phyloP scores from a whole-genome alignment of 225 moss, liverwort and hornwort species.

The Asterella californica region DNA sequence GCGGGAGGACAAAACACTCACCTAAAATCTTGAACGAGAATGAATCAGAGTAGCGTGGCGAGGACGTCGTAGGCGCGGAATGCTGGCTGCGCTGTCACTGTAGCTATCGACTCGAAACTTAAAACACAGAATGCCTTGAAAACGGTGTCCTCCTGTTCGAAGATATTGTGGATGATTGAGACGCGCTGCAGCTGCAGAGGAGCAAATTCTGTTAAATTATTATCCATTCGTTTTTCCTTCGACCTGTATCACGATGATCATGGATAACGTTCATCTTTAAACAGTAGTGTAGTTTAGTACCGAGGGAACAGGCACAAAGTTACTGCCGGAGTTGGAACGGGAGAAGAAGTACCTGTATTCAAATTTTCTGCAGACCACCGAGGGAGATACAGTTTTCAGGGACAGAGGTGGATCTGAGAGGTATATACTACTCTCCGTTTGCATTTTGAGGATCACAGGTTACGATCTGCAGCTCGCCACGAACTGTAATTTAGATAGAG shows the following conservation, averaged over 20 bases:
- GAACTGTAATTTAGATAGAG: not conserved
- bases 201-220: not conserved
- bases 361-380: not conserved
- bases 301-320: not conserved
- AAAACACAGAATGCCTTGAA: not conserved
- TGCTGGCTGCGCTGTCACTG: not conserved
- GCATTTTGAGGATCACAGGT: not conserved
- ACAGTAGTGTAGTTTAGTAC: not conserved
- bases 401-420: not conserved
- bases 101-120: not conserved
- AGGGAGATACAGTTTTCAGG: not conserved
- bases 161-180: not conserved
- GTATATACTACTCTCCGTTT: too few relatives aligned
- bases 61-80: not conserved
- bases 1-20: not conserved
- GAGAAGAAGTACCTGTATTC: not conserved
- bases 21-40: not conserved
- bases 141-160: not conserved
- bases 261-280: not conserved
- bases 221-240: not conserved
- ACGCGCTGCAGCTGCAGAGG: not conserved
- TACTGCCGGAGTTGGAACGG: not conserved
- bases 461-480: not conserved
- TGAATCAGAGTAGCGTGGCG: not conserved
- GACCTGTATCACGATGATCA: not conserved